Percentiles rank a stretch among this genome's conserved stretches.
Evolutionary conservation across 805 yeast species (phyloP).

Genomic region (Kodamaea kakaduensis): DNA sequence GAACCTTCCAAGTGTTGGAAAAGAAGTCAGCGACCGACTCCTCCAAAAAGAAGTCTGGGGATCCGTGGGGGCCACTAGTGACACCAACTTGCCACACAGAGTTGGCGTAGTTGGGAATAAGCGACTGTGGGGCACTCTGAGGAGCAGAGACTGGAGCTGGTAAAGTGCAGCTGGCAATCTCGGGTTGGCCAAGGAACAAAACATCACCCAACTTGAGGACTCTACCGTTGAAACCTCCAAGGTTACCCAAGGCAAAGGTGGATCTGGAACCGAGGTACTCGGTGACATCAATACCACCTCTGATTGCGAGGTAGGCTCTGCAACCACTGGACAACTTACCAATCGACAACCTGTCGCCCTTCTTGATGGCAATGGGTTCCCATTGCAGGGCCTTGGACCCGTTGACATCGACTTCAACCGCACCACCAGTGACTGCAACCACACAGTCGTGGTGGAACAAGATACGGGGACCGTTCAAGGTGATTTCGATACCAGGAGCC

Average conservation of each 20-base stretch:
- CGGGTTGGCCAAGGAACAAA: conserved; percentile 77
- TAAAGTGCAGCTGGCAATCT: conserved; percentile 58
- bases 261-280: conserved; percentile 95
- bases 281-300: conserved; percentile 92
- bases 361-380: conserved; percentile 64
- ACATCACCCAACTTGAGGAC: conserved; percentile 91
- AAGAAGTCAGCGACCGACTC: conserved; percentile 78
- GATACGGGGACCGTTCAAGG: conserved; percentile 82
- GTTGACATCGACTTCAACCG: conserved; percentile 61
- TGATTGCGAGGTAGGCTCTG: conserved; percentile 81
- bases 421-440: conserved; percentile 86
- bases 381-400: conserved; percentile 57
- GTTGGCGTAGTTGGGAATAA: conserved; percentile 50
- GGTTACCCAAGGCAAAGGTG: conserved; percentile 86
- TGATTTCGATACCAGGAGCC: conserved; percentile 89
- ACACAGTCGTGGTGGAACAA: conserved; percentile 77
- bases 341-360: conserved; percentile 74
- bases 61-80: conserved; percentile 96
- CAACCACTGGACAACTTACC: conserved; percentile 84
- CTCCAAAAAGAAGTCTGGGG: conserved; percentile 86
- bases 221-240: conserved; percentile 95
- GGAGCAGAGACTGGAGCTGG: conserved; percentile 75
- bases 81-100: conserved; percentile 84
- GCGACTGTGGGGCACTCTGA: conserved; percentile 46
- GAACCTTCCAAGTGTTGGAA: conserved; percentile 82